phyloP scores from a whole-genome alignment of 306 rosid species.

The Trifolium dubium region DNA sequence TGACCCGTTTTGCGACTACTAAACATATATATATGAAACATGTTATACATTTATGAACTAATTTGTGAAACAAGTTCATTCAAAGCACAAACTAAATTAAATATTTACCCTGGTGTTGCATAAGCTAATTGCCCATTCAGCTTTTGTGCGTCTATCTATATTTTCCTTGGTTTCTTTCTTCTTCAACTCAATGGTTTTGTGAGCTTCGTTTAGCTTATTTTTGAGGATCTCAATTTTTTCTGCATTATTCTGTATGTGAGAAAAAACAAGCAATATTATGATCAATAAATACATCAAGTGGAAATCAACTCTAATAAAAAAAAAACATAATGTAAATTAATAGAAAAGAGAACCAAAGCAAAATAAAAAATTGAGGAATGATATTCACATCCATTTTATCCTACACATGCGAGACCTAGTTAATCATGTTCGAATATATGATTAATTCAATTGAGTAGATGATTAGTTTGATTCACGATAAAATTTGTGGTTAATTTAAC shows the following conservation, averaged over 20 bases:
- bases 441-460: too few relatives aligned
- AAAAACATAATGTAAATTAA: not conserved
- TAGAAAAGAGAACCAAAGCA: not conserved
- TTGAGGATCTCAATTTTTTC: slow-evolving; percentile 53
- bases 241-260: slow-evolving; percentile 47
- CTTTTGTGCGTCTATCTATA: slow-evolving; percentile 59
- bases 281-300: slow-evolving; percentile 14
- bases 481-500: too few relatives aligned
- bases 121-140: slow-evolving; percentile 72
- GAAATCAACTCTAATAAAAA: not conserved
- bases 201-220: slow-evolving; percentile 55
- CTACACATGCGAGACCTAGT: too few relatives aligned
- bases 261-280: slow-evolving; percentile 7
- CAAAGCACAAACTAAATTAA: too few relatives aligned
- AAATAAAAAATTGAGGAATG: too few relatives aligned
- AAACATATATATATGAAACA: too few relatives aligned
- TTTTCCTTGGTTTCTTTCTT: slow-evolving; percentile 60
- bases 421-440: too few relatives aligned
- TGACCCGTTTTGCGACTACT: too few relatives aligned
- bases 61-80: too few relatives aligned
- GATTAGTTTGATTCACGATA: too few relatives aligned
- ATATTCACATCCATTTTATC: too few relatives aligned
- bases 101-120: slow-evolving; percentile 60
- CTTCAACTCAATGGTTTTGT: slow-evolving; percentile 48
- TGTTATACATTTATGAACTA: too few relatives aligned